phyloP scores from a whole-genome alignment of 2,329 filamentous ascomycete species.

The Xenoacremonium recifei region DNA sequence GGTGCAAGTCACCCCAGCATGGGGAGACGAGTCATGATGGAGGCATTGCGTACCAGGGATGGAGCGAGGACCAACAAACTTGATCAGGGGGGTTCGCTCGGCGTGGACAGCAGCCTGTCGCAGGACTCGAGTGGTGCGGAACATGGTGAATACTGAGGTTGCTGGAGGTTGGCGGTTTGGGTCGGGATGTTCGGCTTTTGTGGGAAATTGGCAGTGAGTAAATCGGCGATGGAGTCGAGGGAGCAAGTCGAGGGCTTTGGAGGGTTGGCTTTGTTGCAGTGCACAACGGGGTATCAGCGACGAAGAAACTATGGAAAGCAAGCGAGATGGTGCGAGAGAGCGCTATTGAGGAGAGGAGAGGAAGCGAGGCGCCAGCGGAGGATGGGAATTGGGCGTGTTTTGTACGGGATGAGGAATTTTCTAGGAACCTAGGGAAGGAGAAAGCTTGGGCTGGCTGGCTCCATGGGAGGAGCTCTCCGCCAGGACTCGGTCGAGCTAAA shows the following conservation, averaged over 20 bases:
- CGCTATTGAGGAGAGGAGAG: background rate
- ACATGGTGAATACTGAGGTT: slow-evolving; percentile 41
- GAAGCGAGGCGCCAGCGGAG: background rate
- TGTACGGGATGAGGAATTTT: background rate
- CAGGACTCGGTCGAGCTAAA: background rate
- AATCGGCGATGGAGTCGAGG: background rate
- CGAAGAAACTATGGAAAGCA: too few species aligned
- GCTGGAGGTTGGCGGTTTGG: slow-evolving; percentile 8
- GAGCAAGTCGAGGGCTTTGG: too few species aligned
- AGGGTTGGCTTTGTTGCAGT: too few species aligned
- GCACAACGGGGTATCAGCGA: too few species aligned
- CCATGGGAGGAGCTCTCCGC: background rate
- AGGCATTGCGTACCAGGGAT: slow-evolving; percentile 50
- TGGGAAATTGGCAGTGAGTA: slow-evolving; percentile 8
- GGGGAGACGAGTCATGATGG: background rate
- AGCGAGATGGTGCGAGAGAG: too few species aligned
- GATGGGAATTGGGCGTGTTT: background rate
- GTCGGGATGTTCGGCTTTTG: slow-evolving; percentile 8
- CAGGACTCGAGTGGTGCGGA: slow-evolving; percentile 53
- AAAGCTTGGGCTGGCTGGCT: background rate
- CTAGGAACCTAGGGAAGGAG: too few species aligned
- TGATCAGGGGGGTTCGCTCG: slow-evolving; percentile 61
- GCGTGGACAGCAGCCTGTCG: slow-evolving; percentile 59
- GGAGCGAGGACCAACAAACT: slow-evolving; percentile 59
- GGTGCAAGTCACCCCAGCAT: too few species aligned